These are phyloP conservation scores for Paralagenidium karlingii DNA, from an alignment of 352 stramenopile genomes.

Conservation along the genomic window DNA sequence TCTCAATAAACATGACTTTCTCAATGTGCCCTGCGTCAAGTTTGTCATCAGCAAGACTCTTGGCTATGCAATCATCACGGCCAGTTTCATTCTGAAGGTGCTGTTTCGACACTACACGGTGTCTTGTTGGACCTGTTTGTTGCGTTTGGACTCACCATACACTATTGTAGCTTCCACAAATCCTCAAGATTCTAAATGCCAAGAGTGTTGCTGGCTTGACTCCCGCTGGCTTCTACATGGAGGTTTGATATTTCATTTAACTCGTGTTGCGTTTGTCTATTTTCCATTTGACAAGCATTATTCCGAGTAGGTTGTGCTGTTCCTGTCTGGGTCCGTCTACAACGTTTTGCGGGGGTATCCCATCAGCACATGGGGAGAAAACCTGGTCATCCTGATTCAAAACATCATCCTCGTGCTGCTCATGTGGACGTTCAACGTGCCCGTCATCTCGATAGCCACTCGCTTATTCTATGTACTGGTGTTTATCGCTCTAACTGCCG, in stretches of 20 bases:
- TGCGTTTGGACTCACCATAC: too few relatives aligned
- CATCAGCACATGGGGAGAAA: slow-evolving; percentile 79
- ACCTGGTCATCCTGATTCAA: slow-evolving; percentile 73
- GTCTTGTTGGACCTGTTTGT: background rate
- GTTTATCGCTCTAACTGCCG: slow-evolving; percentile 29
- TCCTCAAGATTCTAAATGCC: slow-evolving; percentile 76
- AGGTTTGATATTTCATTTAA: slow-evolving; percentile 19
- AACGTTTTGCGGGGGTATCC: slow-evolving; percentile 77
- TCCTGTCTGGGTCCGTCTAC: slow-evolving; percentile 71
- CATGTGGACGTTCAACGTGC: slow-evolving; percentile 55
- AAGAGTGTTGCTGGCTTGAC: slow-evolving; percentile 78
- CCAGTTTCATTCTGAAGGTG: slow-evolving; percentile 68
- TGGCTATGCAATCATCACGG: slow-evolving; percentile 81
- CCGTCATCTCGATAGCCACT: slow-evolving; percentile 33
- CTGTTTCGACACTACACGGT: background rate
- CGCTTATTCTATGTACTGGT: slow-evolving; percentile 28
- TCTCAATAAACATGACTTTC: slow-evolving; percentile 68
- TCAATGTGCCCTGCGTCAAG: slow-evolving; percentile 75
- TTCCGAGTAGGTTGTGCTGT: slow-evolving; percentile 57
- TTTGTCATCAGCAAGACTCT: slow-evolving; percentile 70
- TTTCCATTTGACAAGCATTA: too few relatives aligned
- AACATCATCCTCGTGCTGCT: slow-evolving; percentile 76
- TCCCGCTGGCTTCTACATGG: slow-evolving; percentile 82
- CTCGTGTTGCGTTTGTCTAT: too few relatives aligned
- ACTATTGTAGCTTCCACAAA: slow-evolving; percentile 77